Percentiles rank a stretch among this genome's conserved stretches.
Conservation (phyloP, 768 basidiomycete species). For the Leccinum sublutescens region DNA sequence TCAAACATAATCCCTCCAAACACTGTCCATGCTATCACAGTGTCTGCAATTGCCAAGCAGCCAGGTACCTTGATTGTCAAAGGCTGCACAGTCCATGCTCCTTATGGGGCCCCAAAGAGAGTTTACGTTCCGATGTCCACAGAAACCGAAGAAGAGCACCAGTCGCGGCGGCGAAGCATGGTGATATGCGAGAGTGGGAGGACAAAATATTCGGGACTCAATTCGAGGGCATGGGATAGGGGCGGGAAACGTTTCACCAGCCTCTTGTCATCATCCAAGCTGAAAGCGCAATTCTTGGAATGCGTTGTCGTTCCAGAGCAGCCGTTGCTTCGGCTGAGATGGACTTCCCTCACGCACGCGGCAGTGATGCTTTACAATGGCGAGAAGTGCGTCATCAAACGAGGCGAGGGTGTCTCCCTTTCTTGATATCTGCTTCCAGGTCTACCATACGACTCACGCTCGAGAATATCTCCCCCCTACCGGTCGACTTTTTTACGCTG, state of each 20-base stretch:
- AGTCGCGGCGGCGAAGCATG: slow-evolving; percentile 55
- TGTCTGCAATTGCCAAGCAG: slow-evolving; percentile 64
- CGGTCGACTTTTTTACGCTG: slow-evolving; percentile 82
- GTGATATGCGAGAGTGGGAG: slow-evolving; percentile 66
- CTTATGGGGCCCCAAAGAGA: slow-evolving; percentile 67
- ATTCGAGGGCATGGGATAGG: slow-evolving; percentile 63
- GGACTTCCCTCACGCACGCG: slow-evolving; percentile 89
- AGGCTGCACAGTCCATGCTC: slow-evolving; percentile 77
- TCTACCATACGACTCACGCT: slow-evolving; percentile 81
- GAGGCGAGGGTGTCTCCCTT: not conserved
- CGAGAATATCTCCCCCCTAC: slow-evolving; percentile 83
- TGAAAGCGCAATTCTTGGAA: slow-evolving; percentile 58
- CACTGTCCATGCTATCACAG: slow-evolving; percentile 67
- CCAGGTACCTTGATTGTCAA: slow-evolving; percentile 69
- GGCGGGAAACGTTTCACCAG: slow-evolving; percentile 40
- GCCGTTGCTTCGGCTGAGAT: slow-evolving; percentile 80
- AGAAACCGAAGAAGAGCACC: slow-evolving; percentile 64
- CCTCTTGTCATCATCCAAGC: slow-evolving; percentile 25
- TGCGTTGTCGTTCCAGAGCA: slow-evolving; percentile 85
- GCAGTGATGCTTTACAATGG: slow-evolving; percentile 96
- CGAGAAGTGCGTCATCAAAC: slow-evolving; percentile 61
- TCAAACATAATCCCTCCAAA: slow-evolving; percentile 67
- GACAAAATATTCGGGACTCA: slow-evolving; percentile 72
- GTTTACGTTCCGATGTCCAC: slow-evolving; percentile 75
- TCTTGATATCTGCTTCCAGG: slow-evolving; percentile 40